These are phyloP conservation scores for Aspergillus latus DNA, from an alignment of 2,329 filamentous ascomycete genomes.

Conservation along the genomic window DNA sequence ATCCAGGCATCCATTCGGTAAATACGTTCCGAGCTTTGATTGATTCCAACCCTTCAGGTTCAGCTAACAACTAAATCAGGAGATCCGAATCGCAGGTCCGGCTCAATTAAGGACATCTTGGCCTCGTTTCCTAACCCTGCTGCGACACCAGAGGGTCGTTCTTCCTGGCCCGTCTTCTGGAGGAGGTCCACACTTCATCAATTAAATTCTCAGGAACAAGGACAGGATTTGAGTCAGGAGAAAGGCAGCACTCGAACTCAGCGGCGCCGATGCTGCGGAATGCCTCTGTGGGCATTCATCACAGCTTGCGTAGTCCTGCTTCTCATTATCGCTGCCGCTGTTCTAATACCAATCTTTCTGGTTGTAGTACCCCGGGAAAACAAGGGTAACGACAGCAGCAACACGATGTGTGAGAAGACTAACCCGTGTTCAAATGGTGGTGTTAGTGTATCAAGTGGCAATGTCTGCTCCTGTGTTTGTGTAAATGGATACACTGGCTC, in stretches of 20 bases:
- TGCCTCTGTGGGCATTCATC: slow-evolving; percentile 77
- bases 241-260: slow-evolving; percentile 29
- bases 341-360: slow-evolving; percentile 74
- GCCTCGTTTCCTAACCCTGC: slow-evolving; percentile 64
- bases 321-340: slow-evolving; percentile 72
- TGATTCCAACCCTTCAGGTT: neutral
- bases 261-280: slow-evolving; percentile 73
- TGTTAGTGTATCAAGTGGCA: slow-evolving; percentile 66
- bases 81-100: slow-evolving; percentile 43
- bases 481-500: slow-evolving; percentile 78
- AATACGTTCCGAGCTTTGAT: slow-evolving; percentile 8
- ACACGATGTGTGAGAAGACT: slow-evolving; percentile 55
- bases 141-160: slow-evolving; percentile 46
- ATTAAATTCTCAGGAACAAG: slow-evolving; percentile 27
- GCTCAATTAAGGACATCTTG: slow-evolving; percentile 64
- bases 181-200: slow-evolving; percentile 37
- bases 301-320: slow-evolving; percentile 65
- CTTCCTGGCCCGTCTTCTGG: slow-evolving; percentile 42
- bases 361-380: slow-evolving; percentile 54
- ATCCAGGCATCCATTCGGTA: slow-evolving; percentile 29
- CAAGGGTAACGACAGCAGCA: slow-evolving; percentile 32
- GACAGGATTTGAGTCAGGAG: slow-evolving; percentile 22
- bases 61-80: slow-evolving; percentile 7
- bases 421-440: slow-evolving; percentile 77
- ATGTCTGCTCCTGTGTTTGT: slow-evolving; percentile 81